These are phyloP conservation scores for Lasiosphaeris hirsuta DNA, from an alignment of 495 filamentous ascomycete genomes.

Conservation along the genomic window DNA sequence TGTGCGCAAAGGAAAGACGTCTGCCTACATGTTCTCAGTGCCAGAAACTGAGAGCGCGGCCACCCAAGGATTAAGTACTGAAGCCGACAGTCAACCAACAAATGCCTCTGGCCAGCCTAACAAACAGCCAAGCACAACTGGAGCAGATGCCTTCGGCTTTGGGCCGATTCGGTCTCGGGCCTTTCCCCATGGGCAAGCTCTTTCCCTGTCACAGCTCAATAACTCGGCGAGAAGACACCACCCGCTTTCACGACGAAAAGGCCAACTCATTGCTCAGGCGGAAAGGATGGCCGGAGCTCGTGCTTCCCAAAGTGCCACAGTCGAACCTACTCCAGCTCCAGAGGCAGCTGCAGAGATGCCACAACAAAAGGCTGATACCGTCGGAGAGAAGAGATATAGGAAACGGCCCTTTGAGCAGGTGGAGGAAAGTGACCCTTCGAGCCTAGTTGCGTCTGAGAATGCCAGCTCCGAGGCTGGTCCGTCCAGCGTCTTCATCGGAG, in stretches of 20 bases:
- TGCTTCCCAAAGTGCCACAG: not conserved
- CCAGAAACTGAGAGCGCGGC: conserved; percentile 1
- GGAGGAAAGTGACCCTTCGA: too few relatives aligned
- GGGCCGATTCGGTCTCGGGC: conserved; percentile 21
- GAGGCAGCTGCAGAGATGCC: not conserved
- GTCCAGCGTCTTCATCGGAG: conserved; percentile 16
- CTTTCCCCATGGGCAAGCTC: conserved; percentile 13
- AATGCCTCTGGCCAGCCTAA: not conserved
- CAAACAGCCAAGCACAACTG: not conserved
- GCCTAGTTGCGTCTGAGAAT: too few relatives aligned
- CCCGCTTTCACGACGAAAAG: conserved; percentile 24
- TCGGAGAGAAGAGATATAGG: not conserved
- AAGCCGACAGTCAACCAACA: not conserved
- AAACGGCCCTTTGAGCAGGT: too few relatives aligned
- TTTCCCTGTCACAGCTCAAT: conserved; percentile 24
- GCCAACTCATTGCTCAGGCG: conserved; percentile 13
- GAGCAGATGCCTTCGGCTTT: conserved; percentile 24
- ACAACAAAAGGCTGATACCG: too few relatives aligned
- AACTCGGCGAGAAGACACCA: conserved; percentile 17
- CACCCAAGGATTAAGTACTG: conserved; percentile 7
- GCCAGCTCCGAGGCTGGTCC: too few relatives aligned
- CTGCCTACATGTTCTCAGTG: conserved; percentile 44
- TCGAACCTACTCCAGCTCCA: not conserved
- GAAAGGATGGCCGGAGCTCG: not conserved
- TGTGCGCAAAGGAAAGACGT: conserved; percentile 41